Evolutionary conservation across 345 rosid species (phyloP).

Genomic region (Aquilaria sinensis): DNA sequence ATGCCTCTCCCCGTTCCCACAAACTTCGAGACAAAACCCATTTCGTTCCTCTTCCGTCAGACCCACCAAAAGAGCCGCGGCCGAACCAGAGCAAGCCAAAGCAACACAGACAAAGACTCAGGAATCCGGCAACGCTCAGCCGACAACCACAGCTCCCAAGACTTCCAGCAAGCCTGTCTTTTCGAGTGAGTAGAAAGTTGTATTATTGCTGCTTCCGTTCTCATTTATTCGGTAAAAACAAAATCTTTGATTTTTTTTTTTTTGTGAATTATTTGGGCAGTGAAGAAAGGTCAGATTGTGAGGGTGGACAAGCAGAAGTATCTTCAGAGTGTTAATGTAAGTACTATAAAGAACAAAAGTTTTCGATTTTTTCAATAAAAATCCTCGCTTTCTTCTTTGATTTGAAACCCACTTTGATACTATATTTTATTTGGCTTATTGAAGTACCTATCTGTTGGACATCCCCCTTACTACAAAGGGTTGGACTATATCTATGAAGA

Average conservation of each 20-base stretch:
- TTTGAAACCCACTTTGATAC: neutral
- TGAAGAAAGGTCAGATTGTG: constrained; percentile 98
- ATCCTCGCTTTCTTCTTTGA: neutral
- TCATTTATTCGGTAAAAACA: neutral
- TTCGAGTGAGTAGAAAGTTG: constrained; percentile 48
- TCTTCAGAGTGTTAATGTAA: constrained; percentile 79
- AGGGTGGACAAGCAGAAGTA: constrained; percentile 96
- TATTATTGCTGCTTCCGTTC: neutral
- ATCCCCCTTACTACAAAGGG: constrained; percentile 92
- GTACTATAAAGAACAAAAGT: constrained; percentile 5
- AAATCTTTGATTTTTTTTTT: neutral
- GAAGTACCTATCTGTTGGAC: constrained; percentile 93
- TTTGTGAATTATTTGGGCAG: constrained; percentile 30
- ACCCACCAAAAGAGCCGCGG: constrained; percentile 29
- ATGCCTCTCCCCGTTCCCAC: constrained; percentile 21
- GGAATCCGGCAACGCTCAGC: constrained; percentile 27
- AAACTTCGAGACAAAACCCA: constrained; percentile 16
- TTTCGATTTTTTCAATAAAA: neutral
- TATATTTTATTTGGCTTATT: constrained; percentile 6
- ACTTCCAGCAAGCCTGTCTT: constrained; percentile 77
- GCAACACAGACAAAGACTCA: constrained; percentile 21
- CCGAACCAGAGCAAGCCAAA: constrained; percentile 51
- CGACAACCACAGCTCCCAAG: constrained; percentile 33
- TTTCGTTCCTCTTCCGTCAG: constrained; percentile 18
- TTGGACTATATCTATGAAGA: constrained; percentile 89